phyloP scores from a whole-genome alignment of 305 asterid species.

The Galium porrigens region DNA sequence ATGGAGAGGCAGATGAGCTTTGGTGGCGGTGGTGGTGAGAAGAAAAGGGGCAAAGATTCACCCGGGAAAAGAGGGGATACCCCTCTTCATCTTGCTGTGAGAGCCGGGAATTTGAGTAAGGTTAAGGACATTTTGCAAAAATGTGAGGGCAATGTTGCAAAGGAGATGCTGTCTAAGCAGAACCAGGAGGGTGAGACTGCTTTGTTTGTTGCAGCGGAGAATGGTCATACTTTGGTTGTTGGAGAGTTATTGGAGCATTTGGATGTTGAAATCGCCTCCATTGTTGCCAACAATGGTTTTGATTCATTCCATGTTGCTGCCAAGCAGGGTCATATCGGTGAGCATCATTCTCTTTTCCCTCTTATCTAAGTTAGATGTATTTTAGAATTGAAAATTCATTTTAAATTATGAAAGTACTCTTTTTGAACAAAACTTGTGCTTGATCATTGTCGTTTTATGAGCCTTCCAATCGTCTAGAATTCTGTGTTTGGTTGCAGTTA shows the following conservation, averaged over 20 bases:
- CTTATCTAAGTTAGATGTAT: background rate
- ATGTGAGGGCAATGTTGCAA: conserved; percentile 32
- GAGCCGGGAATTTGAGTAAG: conserved; percentile 69
- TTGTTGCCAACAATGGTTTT: conserved; percentile 64
- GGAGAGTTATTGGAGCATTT: conserved; percentile 61
- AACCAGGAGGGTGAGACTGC: conserved; percentile 94
- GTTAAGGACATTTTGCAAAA: conserved; percentile 57
- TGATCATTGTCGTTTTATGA: background rate
- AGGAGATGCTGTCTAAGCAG: conserved; percentile 53
- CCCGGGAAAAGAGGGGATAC: conserved; percentile 88
- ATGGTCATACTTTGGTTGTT: conserved; percentile 55
- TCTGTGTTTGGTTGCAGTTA: background rate
- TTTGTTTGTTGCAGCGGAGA: conserved; percentile 71
- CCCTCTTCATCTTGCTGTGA: conserved; percentile 74
- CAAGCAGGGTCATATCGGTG: conserved; percentile 81
- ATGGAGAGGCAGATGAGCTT: conserved; percentile 87
- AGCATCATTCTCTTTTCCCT: conserved; percentile 12
- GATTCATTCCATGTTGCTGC: conserved; percentile 92
- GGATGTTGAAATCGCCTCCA: conserved; percentile 59
- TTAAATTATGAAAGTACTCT: background rate
- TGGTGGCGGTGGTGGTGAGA: conserved; percentile 63
- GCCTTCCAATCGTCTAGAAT: background rate
- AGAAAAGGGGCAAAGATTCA: conserved; percentile 62
- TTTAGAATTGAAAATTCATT: background rate
- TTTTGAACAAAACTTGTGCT: background rate